Percentiles rank a stretch among this genome's conserved stretches.
These are phyloP conservation scores for Bruguiera hainesii DNA, from an alignment of 441 rosid species.

Conservation along the genomic window DNA sequence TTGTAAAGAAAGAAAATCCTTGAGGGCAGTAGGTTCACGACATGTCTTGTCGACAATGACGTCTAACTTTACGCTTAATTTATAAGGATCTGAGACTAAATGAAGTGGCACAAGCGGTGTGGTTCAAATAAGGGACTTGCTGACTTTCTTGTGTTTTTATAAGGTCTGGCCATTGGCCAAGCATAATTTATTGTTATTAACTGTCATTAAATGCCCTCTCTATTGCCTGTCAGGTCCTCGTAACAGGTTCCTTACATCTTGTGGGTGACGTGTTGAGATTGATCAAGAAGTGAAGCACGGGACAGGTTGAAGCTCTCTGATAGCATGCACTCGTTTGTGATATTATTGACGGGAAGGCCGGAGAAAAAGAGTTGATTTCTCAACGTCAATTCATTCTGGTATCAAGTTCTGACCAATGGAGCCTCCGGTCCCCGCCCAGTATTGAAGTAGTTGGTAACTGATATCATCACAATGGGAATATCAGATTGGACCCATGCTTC, in stretches of 20 bases:
- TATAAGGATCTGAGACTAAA: too few relatives aligned
- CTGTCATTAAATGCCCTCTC: neutral
- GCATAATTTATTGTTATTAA: neutral
- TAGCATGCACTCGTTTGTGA: neutral
- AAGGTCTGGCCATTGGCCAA: neutral
- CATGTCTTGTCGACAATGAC: neutral
- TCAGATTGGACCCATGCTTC: too few relatives aligned
- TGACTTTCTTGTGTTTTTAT: neutral
- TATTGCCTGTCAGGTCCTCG: constrained; percentile 60
- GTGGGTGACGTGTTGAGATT: constrained; percentile 85
- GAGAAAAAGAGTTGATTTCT: neutral
- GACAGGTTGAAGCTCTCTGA: constrained; percentile 6
- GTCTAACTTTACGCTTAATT: neutral
- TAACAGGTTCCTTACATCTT: constrained; percentile 87
- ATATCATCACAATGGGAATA: neutral
- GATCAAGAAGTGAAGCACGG: constrained; percentile 53
- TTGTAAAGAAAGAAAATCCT: too few relatives aligned
- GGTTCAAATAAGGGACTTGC: too few relatives aligned
- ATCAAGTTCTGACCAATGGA: neutral
- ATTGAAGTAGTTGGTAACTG: neutral
- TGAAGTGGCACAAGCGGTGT: too few relatives aligned
- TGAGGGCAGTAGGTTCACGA: too few relatives aligned
- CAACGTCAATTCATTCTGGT: neutral
- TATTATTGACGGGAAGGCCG: neutral
- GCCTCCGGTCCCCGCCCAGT: too few relatives aligned